Base-by-base conservation (phyloP, 345 rosid species). In the Pugionium cornutum region DNA sequence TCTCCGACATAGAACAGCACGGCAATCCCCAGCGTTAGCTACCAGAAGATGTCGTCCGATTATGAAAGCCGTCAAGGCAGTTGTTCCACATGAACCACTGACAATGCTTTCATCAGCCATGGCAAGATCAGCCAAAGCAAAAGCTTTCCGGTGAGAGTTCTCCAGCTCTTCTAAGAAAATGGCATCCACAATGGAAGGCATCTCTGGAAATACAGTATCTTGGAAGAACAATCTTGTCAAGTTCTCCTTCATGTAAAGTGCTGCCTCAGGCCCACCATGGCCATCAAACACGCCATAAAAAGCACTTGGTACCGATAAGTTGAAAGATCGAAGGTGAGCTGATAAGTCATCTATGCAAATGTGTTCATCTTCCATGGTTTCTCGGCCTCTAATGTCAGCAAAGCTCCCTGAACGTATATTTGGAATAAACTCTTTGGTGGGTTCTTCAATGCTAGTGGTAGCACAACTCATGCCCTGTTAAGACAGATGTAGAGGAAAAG, bases 1-100 rank as follows among this genome's bases (percentile, higher is more conserved):
- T 48, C 53, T 39, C 46, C 81, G 79, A 25, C 89, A 92, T 46
- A 89, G 69, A 34, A 92, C 94, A 53, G 97, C 91, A 30, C 94
- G 84, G 46, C 91, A 92, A 74, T 92, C 98, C 39, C 98, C 96
- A 40, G 89, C 97, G 62, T 92, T 92, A 74, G 98, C 97, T 74
- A 92, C 94, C 26, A 89, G 27, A 25, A 74, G 52, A 68, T 77
- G 84, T 83, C 90, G 81, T 64, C 98, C 98, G 59, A 86, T 82
- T 42, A 89, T 77, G 77, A 92, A 75, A 48, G 96, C 97, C 4
- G 97, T 83, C 47, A 92, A 84, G 1, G 89, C 97, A 8, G 97
- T 92, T 9, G 97, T 86, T 35, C 98, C 98, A 42, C 97, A 92
- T 30, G 90, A 82, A 18, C 75, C 75, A 59, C 71, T 46, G 33